phyloP scores from a whole-genome alignment of 2,329 filamentous ascomycete genomes.

The Trichoderma sp. region DNA sequence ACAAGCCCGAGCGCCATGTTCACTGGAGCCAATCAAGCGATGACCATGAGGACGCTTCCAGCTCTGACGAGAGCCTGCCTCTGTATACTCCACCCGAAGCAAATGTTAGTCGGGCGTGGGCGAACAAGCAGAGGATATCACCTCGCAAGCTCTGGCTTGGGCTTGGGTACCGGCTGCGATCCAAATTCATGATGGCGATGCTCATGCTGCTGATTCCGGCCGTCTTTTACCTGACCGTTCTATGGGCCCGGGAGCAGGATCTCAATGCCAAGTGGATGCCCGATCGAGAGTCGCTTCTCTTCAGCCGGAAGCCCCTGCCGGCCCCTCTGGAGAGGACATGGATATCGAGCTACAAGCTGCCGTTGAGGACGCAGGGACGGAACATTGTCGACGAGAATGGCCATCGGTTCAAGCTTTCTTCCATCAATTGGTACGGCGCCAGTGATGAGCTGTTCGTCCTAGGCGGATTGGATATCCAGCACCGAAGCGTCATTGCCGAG shows the following conservation, averaged over 20 bases:
- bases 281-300: slow-evolving; percentile 45
- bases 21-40: slow-evolving; percentile 15
- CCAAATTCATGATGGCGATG: slow-evolving; percentile 36
- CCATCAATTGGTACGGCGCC: slow-evolving; percentile 70
- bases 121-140: background rate
- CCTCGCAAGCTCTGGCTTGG: slow-evolving; percentile 16
- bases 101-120: slow-evolving; percentile 6
- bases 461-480: slow-evolving; percentile 61
- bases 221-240: slow-evolving; percentile 38
- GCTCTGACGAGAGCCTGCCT: slow-evolving; percentile 6
- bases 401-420: slow-evolving; percentile 59
- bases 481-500: slow-evolving; percentile 58
- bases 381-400: slow-evolving; percentile 58
- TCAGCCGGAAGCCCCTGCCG: slow-evolving; percentile 49
- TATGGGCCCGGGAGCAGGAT: slow-evolving; percentile 46
- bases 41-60: background rate
- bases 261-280: slow-evolving; percentile 49
- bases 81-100: slow-evolving; percentile 9
- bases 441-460: slow-evolving; percentile 65
- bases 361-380: slow-evolving; percentile 58
- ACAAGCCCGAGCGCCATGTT: slow-evolving; percentile 10
- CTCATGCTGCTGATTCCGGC: slow-evolving; percentile 31
- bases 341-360: slow-evolving; percentile 52
- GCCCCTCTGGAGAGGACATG: slow-evolving; percentile 42
- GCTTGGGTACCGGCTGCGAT: background rate